phyloP scores from a whole-genome alignment of 1,139 yeast species.

The Kluyveromyces sp. region DNA sequence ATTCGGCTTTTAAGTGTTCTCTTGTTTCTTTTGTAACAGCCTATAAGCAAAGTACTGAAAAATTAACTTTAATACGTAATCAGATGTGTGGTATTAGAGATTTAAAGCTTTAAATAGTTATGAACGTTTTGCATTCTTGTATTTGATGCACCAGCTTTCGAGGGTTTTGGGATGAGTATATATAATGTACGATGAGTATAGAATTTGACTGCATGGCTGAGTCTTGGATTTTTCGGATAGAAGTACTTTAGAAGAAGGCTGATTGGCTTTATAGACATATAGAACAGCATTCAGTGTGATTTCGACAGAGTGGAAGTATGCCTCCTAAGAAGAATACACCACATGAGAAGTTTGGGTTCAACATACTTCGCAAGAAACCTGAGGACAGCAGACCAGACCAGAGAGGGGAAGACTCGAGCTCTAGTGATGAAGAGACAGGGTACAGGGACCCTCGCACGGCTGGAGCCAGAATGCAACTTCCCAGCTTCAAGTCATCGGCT shows the following conservation, averaged over 20 bases:
- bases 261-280: too few relatives aligned
- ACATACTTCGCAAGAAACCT: constrained; percentile 1
- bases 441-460: neutral
- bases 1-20: too few relatives aligned
- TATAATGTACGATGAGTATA: neutral
- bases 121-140: neutral
- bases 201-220: neutral
- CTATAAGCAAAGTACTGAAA: neutral
- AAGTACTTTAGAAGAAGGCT: too few relatives aligned
- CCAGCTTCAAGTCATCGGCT: constrained; percentile 2
- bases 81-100: too few relatives aligned
- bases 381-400: neutral
- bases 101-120: too few relatives aligned
- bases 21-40: neutral
- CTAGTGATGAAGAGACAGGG: constrained; percentile 2
- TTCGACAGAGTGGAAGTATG: too few relatives aligned
- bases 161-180: neutral
- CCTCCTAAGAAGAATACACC: neutral
- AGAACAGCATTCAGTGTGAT: too few relatives aligned
- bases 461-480: neutral
- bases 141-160: neutral
- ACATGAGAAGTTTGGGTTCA: constrained; percentile 4
- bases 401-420: constrained; percentile 1
- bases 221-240: neutral
- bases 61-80: neutral